Evolutionary conservation across 1,284 basidiomycete genomes (phyloP).

Genomic region (Calocybe gambosa): DNA sequence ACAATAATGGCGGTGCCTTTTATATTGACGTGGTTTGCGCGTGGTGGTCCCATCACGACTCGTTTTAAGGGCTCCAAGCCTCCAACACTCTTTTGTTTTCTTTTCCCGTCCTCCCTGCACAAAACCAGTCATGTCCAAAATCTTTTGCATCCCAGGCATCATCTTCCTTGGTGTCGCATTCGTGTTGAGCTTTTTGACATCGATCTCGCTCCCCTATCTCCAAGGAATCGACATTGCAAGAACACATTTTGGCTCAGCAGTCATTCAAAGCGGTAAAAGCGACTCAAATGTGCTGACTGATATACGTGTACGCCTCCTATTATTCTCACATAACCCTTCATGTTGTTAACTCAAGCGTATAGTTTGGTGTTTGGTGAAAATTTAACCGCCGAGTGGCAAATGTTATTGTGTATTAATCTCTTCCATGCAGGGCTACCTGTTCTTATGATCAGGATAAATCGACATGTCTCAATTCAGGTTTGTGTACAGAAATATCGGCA

Average conservation of each 20-base stretch:
- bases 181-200: constrained; percentile 58
- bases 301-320: constrained; percentile 43
- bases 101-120: background rate
- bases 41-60: background rate
- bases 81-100: background rate
- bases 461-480: constrained; percentile 40
- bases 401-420: background rate
- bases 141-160: constrained; percentile 61
- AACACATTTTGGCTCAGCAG: constrained; percentile 37
- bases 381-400: background rate
- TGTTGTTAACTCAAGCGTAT: background rate
- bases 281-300: constrained; percentile 31
- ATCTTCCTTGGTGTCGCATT: constrained; percentile 59
- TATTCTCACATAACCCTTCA: background rate
- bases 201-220: constrained; percentile 64
- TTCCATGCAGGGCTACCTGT: constrained; percentile 45
- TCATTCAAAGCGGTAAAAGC: constrained; percentile 21
- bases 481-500: constrained; percentile 6
- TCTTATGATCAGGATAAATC: constrained; percentile 40
- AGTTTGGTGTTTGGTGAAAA: constrained; percentile 60
- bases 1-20: background rate
- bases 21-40: background rate
- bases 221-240: constrained; percentile 59
- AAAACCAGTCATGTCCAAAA: constrained; percentile 37
- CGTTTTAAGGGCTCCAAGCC: background rate